Percentiles rank a stretch among this genome's conserved stretches.
phyloP scores from a whole-genome alignment of 306 rosid species.

The Inga laurina region DNA sequence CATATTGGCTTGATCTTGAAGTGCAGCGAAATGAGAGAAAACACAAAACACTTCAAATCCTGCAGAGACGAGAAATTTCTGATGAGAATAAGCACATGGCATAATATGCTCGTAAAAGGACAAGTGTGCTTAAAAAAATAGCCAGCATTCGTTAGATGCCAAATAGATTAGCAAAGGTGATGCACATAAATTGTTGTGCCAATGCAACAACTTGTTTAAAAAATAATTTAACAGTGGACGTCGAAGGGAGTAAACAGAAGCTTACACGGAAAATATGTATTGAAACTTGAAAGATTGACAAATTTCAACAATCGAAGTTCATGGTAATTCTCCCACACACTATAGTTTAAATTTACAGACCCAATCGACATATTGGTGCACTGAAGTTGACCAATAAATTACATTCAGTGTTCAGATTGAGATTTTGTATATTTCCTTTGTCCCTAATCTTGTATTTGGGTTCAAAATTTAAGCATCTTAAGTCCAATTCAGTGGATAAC shows the following conservation, averaged over 20 bases:
- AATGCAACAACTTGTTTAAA: background rate
- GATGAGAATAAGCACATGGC: conserved; percentile 16
- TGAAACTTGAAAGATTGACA: background rate
- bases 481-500: background rate
- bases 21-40: conserved; percentile 76
- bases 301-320: background rate
- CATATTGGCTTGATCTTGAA: conserved; percentile 81
- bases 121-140: background rate
- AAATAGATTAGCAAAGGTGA: background rate
- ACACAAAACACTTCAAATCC: conserved; percentile 82
- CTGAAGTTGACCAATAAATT: background rate
- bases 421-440: background rate
- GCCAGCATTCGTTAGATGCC: background rate
- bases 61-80: conserved; percentile 40
- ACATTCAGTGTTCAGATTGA: background rate
- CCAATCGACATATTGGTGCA: background rate
- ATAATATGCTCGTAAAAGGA: background rate
- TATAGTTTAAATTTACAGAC: background rate
- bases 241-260: background rate
- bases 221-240: background rate
- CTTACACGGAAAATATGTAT: background rate
- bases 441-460: background rate
- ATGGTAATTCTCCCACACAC: background rate
- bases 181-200: background rate
- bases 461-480: background rate